phyloP scores from a whole-genome alignment of 768 basidiomycete genomes.

The Harrya chromipes region DNA sequence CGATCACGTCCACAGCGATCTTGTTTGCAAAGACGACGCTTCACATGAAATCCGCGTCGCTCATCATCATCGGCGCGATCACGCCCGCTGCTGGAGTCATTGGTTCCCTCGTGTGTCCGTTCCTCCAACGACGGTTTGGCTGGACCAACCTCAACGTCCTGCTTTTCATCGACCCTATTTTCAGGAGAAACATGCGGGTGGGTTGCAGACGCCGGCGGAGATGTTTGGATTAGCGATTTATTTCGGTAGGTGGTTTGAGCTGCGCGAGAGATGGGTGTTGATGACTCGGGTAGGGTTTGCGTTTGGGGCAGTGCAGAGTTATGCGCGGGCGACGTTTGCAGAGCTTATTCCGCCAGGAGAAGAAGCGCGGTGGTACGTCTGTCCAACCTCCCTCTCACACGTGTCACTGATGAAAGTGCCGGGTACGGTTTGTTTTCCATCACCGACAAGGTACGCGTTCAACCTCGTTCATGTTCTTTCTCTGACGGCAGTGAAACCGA shows the following conservation, averaged over 20 bases:
- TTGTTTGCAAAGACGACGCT: conserved; percentile 90
- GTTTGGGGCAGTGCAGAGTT: conserved; percentile 90
- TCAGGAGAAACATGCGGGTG: conserved; percentile 55
- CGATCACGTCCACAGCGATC: conserved; percentile 87
- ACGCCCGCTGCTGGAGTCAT: conserved; percentile 74
- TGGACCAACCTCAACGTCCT: conserved; percentile 71
- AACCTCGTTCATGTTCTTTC: background rate
- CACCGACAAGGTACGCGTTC: conserved; percentile 69
- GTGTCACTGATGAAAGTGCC: background rate
- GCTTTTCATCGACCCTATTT: conserved; percentile 53
- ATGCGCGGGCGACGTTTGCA: conserved; percentile 82
- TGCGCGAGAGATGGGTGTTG: background rate
- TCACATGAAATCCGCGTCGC: conserved; percentile 71
- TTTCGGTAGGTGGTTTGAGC: conserved; percentile 53
- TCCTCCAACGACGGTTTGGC: conserved; percentile 57
- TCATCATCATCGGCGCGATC: conserved; percentile 79
- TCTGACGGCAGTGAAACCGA: background rate
- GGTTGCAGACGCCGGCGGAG: conserved; percentile 74
- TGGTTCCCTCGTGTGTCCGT: conserved; percentile 81
- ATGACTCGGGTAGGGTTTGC: conserved; percentile 47
- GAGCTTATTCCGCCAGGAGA: conserved; percentile 84
- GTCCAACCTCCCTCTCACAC: background rate
- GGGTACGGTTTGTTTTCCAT: conserved; percentile 82
- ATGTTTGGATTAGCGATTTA: conserved; percentile 82
- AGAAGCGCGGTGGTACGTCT: conserved; percentile 78